phyloP scores from a whole-genome alignment of 176 grass and related monocot genomes.

The Avena sativa region DNA sequence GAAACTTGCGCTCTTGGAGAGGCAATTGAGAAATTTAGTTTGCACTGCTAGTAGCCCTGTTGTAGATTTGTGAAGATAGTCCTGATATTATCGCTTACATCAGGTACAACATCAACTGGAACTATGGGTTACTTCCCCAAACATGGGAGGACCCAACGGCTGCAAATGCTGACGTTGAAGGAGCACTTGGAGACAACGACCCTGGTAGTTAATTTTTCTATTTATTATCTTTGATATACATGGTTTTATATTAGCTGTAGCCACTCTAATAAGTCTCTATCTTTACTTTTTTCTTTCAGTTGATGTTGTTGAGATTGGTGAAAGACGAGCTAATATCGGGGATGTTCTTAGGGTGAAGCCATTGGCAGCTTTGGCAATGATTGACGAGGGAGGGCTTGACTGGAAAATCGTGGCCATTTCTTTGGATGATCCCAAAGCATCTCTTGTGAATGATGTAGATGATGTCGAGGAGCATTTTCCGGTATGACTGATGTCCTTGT shows the following conservation, averaged over 20 bases:
- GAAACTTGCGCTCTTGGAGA: constrained; percentile 6
- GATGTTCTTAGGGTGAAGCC: constrained; percentile 97
- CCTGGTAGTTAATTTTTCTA: constrained; percentile 62
- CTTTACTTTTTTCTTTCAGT: constrained; percentile 54
- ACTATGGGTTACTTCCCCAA: constrained; percentile 91
- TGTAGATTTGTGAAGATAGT: neutral
- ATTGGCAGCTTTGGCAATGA: constrained; percentile 97
- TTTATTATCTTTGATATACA: neutral
- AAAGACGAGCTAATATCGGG: constrained; percentile 79
- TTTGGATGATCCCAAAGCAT: constrained; percentile 96
- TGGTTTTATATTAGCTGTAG: constrained; percentile 28
- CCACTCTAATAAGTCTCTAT: constrained; percentile 20
- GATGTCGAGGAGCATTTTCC: constrained; percentile 98
- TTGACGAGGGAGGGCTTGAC: constrained; percentile 97
- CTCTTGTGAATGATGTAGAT: constrained; percentile 91
- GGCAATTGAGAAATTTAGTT: neutral
- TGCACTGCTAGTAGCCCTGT: neutral
- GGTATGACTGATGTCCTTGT: constrained; percentile 48
- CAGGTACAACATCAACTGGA: constrained; percentile 96
- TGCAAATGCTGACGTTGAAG: constrained; percentile 92
- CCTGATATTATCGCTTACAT: constrained; percentile 34
- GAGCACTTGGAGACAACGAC: constrained; percentile 94
- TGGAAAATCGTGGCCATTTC: constrained; percentile 99
- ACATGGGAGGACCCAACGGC: constrained; percentile 94
- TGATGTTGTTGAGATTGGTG: constrained; percentile 99